Conservation (phyloP, 805 yeast genomes). For the Nakazawaea populi region DNA sequence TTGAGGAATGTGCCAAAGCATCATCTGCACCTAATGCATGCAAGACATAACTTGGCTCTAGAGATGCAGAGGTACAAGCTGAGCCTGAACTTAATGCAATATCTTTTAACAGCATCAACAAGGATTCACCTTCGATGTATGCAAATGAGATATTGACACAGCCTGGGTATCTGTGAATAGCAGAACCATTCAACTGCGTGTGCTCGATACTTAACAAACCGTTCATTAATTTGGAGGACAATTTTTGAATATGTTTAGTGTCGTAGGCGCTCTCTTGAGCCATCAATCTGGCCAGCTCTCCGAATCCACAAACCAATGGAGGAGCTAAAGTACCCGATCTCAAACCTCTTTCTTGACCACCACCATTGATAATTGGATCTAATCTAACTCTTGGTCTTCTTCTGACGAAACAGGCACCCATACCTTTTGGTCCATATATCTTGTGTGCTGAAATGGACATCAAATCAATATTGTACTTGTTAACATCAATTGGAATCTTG, state of each 20-base stretch:
- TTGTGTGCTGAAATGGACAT: conserved; percentile 94
- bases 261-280: conserved; percentile 70
- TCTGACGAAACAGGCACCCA: conserved; percentile 92
- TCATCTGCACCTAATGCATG: conserved; percentile 98
- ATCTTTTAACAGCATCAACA: conserved; percentile 95
- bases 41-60: conserved; percentile 94
- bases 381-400: conserved; percentile 98
- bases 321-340: conserved; percentile 97
- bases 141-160: conserved; percentile 97
- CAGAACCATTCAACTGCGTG: conserved; percentile 85
- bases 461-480: conserved; percentile 86
- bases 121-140: conserved; percentile 95
- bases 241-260: conserved; percentile 55
- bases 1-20: conserved; percentile 97
- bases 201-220: conserved; percentile 80
- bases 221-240: conserved; percentile 67
- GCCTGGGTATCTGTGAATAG: conserved; percentile 72
- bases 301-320: conserved; percentile 93
- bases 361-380: conserved; percentile 93
- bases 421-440: conserved; percentile 96
- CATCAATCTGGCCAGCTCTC: conserved; percentile 93
- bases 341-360: conserved; percentile 98
- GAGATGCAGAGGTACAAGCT: conserved; percentile 97
- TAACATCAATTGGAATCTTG: conserved; percentile 87
- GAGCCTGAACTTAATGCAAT: conserved; percentile 95